Evolutionary conservation across 495 filamentous ascomycete genomes (phyloP), one percentile per base, ranked within the genome.

Genomic region (Sabuloglossum arenarium): DNA sequence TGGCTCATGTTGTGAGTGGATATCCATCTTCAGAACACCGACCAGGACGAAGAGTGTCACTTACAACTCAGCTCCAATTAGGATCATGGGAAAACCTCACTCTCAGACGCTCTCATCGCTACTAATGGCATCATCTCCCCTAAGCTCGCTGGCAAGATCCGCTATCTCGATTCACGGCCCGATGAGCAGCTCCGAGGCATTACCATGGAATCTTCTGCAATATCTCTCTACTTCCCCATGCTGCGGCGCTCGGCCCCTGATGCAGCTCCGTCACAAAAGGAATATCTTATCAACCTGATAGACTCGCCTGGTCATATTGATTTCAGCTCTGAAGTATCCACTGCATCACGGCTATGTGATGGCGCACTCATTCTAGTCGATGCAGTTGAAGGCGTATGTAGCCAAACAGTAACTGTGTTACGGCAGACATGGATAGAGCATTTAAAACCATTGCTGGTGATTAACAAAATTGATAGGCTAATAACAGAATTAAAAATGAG

Each of bases 101-200:
- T 99, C 60, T 93, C 89, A 46, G 91, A 99, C 65, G 86, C 86
- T 56, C 81, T 99, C 49, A 86, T 99, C 61, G 88, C 93, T 68
- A 96, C 93, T 61, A 99, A 99, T 78, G 91, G 91, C 73, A 97
- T 99, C 70, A 97, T 99, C 63, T 97, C 93, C 12, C 85, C 89
- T 42, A 96, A 96, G 65, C 71, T 99, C 60, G 91, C 91, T 60
- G 91, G 91, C 65, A 95, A 96, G 72, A 94, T 97, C 68, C 85
- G 91, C 61, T 99, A 94, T 66, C 80, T 99, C 28, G 91, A 99
- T 68, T 95, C 90, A 21, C 78, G 91, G 46, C 88, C 93, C 14
- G 91, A 99, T 71, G 91, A 99, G 69, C 91, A 99, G 71, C 77
- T 88, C 9, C 84, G 91, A 46, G 93, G 91, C 31, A 99, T 99